Percentiles rank a stretch among this genome's conserved stretches.
Evolutionary conservation across 345 rosid species (phyloP).

Genomic region (Ceriops zippeliana): DNA sequence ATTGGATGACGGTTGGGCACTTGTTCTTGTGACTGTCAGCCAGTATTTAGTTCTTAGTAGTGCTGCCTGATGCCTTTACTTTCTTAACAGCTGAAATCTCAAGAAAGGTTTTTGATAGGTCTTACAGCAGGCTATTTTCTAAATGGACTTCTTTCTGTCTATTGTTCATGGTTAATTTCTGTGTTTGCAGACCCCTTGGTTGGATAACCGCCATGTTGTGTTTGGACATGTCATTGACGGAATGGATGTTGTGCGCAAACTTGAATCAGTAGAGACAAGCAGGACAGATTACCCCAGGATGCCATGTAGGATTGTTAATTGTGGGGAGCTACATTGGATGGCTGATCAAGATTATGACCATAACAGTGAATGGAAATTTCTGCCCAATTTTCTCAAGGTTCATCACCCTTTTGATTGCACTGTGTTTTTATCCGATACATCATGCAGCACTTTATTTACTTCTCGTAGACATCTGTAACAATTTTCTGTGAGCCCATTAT

Average conservation of each 20-base stretch:
- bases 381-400: background rate
- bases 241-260: slow-evolving; percentile 60
- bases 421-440: background rate
- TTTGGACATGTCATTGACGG: slow-evolving; percentile 82
- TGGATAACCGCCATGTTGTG: slow-evolving; percentile 90
- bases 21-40: too few relatives aligned
- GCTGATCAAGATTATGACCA: slow-evolving; percentile 29
- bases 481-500: slow-evolving; percentile 6
- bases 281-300: slow-evolving; percentile 56
- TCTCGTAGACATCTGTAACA: slow-evolving; percentile 10
- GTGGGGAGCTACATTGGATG: slow-evolving; percentile 73
- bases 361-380: background rate
- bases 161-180: background rate
- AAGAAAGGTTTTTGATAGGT: background rate
- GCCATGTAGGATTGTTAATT: slow-evolving; percentile 71
- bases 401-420: slow-evolving; percentile 5
- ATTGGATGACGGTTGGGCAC: too few relatives aligned
- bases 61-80: background rate
- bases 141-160: background rate
- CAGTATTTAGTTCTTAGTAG: background rate
- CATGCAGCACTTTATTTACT: background rate
- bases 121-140: slow-evolving; percentile 3
- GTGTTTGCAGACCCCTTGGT: slow-evolving; percentile 65
- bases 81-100: background rate
- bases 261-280: slow-evolving; percentile 75